Evolutionary conservation across 345 rosid genomes (phyloP).

Genomic region (Raphanus raphanistrum): DNA sequence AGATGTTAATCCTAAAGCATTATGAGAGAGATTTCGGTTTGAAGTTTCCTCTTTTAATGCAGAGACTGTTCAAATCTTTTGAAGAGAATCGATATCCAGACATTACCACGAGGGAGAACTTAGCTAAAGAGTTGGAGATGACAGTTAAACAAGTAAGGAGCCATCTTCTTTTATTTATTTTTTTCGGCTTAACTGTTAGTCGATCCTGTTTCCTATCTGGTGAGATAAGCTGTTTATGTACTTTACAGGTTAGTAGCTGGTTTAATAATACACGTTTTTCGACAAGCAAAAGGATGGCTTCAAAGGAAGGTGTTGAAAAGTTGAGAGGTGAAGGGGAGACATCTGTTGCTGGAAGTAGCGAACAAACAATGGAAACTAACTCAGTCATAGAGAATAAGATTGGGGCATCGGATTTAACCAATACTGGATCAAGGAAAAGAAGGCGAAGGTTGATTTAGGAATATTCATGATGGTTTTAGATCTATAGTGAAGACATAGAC

Average conservation of each 20-base stretch:
- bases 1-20: constrained; percentile 8
- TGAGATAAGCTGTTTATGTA: constrained; percentile 9
- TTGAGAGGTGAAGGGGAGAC: constrained; percentile 15
- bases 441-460: constrained; percentile 21
- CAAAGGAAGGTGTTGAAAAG: constrained; percentile 30
- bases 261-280: constrained; percentile 67
- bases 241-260: constrained; percentile 75
- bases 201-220: neutral
- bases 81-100: constrained; percentile 73
- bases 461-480: neutral
- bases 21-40: neutral
- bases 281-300: constrained; percentile 26
- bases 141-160: constrained; percentile 60
- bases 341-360: constrained; percentile 28
- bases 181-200: neutral
- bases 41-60: constrained; percentile 28
- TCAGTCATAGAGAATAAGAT: constrained; percentile 3
- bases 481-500: neutral
- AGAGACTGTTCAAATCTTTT: constrained; percentile 61
- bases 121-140: constrained; percentile 63
- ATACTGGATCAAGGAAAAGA: constrained; percentile 30
- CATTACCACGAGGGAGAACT: constrained; percentile 52
- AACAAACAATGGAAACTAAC: constrained; percentile 27
- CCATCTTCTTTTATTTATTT: too few relatives aligned
- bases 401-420: constrained; percentile 9